phyloP scores from a whole-genome alignment of 208 protist species.

The Leishmania gerbilli region DNA sequence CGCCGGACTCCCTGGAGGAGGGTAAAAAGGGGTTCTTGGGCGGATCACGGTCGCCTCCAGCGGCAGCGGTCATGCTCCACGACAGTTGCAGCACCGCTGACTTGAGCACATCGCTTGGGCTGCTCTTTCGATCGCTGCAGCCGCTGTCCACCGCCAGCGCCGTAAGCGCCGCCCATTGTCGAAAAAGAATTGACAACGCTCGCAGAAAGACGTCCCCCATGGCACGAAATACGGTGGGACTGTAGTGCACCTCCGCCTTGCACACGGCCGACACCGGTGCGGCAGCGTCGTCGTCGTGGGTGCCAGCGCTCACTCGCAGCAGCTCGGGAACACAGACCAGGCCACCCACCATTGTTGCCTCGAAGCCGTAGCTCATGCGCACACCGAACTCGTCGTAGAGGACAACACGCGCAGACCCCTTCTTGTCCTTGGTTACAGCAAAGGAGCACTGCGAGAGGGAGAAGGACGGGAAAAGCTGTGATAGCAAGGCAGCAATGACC shows the following conservation, averaged over 20 bases:
- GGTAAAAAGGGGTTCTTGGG: slow-evolving; percentile 5
- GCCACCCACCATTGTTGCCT: slow-evolving; percentile 93
- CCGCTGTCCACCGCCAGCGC: not conserved
- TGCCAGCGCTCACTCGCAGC: slow-evolving; percentile 9
- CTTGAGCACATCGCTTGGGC: slow-evolving; percentile 4
- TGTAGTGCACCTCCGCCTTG: slow-evolving; percentile 28
- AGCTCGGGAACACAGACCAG: slow-evolving; percentile 22
- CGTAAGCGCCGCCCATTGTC: slow-evolving; percentile 18
- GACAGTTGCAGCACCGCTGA: slow-evolving; percentile 18
- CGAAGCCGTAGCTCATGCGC: slow-evolving; percentile 94
- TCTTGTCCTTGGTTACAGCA: slow-evolving; percentile 89
- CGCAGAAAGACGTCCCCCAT: slow-evolving; percentile 34
- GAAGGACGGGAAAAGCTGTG: slow-evolving; percentile 67
- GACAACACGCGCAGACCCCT: slow-evolving; percentile 88
- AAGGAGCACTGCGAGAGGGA: slow-evolving; percentile 79
- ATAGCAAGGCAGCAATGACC: slow-evolving; percentile 69
- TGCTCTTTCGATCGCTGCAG: slow-evolving; percentile 1
- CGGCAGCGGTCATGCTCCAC: slow-evolving; percentile 28
- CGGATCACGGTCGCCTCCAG: slow-evolving; percentile 22
- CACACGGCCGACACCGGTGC: not conserved
- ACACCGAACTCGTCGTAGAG: slow-evolving; percentile 92
- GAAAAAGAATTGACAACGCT: slow-evolving; percentile 17
- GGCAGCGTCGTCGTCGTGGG: not conserved
- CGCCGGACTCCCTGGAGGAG: not conserved
- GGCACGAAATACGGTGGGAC: slow-evolving; percentile 24